Base-by-base conservation (phyloP, 805 yeast species). In the Yamadazyma nakazawae region DNA sequence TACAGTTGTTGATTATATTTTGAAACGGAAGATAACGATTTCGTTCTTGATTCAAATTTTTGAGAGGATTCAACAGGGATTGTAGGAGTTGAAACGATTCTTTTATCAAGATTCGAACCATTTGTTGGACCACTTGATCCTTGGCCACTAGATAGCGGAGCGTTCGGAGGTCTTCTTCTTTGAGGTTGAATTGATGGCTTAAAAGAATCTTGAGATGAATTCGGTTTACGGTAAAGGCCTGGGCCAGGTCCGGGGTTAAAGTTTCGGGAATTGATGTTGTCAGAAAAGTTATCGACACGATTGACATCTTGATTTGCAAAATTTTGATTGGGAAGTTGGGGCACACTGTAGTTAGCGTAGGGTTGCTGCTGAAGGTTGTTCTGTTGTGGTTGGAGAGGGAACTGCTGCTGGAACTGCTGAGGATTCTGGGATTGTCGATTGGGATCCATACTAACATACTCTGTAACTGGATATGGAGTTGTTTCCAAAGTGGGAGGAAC, bases 21-120 rank as follows among this genome's bases (percentile, higher is more conserved):
- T 1, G 65, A 54, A 0, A 62, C 47, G 9, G 66, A 55, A 18
- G 62, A 54, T 32, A 68, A 55, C 2, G 71, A 66, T 46, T 64
- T 64, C 2, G 72, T 63, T 35, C 71, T 49, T 12, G 49, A 17
- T 2, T 58, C 62, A 28, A 28, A 37, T 28, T 40, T 48, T 10
- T 51, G 53, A 12, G 47, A 28, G 5, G 32, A 28, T 12, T 28
- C 45, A 13, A 54, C 54, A n/a, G 58, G 54, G 18, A 60, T 49
- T 7, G 44, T 48, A 3, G 69, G 67, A 0, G 67, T 54, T 1
- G 72, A 65, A 7, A 60, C 68, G n/a, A 65, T 60, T 45, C 73
- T 47, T 31, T 52, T 40, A 34, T 42, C 44, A 16, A 46, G 45
- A 18, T 28, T 28, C 9, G 32, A 9, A 10, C 32, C 32, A 28